Evolutionary conservation across 2,329 filamentous ascomycete genomes (phyloP), one percentile per base, ranked within the genome.

Genomic region (Trichophyton rubrum): DNA sequence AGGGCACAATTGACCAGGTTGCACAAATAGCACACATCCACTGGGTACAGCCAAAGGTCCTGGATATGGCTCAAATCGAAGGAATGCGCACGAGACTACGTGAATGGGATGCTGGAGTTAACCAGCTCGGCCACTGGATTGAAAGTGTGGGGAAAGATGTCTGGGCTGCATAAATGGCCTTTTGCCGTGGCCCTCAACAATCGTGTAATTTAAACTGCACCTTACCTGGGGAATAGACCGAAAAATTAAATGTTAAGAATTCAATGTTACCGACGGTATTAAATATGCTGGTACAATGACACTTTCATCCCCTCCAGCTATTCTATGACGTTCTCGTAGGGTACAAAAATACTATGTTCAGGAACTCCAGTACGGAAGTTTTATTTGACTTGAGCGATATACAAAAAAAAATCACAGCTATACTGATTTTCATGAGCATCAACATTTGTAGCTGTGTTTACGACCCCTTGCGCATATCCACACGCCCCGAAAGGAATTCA

Each of bases 1-100:
- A 87, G 67, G 93, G 93, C 53, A 93, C 88, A 61, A 97, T 99
- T 68, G 93, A 99, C 73, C 92, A 99, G 77, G 93, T 99, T 35
- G 90, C 90, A 56, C 87, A 91, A 75, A 85, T 97, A 66, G 93
- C 93, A 49, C 85, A 91, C 72, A 96, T 99, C 75, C 92, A 92
- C 69, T 99, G 93, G 93, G 93, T 99, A 62, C 93, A 99, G 78
- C 93, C 93, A 22, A 97, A 97, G 82, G 91, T 99, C 35, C 78
- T 99, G 66, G 93, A 97, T 74, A 90, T 91, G 85, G 85, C 85
- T 75, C 93, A 97, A 79, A 96, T 99, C 68, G 89, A 88, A 69
- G 89, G 86, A 69, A 96, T 99, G 92, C 84, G 89, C 69, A 81
- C 84, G 70, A 81, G 93, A 68, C 77, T 99, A 70, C 86, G 87